Evolutionary conservation across 371 early-diverging fungal species (phyloP).

Genomic region (Actinomortierella ambigua): DNA sequence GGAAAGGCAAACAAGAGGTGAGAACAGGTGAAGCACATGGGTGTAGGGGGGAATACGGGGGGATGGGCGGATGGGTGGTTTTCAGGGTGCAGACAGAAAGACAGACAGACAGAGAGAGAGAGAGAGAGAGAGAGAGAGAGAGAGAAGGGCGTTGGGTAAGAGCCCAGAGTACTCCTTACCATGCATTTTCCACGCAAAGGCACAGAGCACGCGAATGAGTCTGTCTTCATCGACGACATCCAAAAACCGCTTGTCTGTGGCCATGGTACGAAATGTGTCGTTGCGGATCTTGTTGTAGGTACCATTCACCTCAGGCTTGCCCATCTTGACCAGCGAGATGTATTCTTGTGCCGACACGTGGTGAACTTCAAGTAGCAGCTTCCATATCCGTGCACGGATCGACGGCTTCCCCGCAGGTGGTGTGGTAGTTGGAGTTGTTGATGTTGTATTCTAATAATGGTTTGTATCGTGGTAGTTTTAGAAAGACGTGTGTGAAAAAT

Average conservation of each 20-base stretch:
- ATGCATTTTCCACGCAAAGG: conserved; percentile 78
- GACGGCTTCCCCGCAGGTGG: conserved; percentile 9
- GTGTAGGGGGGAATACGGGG: too few species aligned
- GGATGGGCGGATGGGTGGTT: too few species aligned
- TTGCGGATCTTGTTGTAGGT: conserved; percentile 86
- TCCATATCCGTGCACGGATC: conserved; percentile 69
- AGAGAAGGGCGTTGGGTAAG: too few species aligned
- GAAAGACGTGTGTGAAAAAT: too few species aligned
- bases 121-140: too few species aligned
- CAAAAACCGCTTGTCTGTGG: conserved; percentile 79
- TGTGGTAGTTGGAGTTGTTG: not conserved
- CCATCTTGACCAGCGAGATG: conserved; percentile 68
- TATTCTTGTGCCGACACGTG: conserved; percentile 80
- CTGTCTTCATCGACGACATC: conserved; percentile 77
- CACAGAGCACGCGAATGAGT: conserved; percentile 84
- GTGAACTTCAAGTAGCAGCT: conserved; percentile 79
- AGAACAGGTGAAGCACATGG: too few species aligned
- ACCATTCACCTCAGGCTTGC: conserved; percentile 56
- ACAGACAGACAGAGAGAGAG: conserved; percentile 3
- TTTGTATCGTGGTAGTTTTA: too few species aligned
- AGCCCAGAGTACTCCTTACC: conserved; percentile 35
- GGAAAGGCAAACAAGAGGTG: too few species aligned
- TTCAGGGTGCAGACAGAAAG: too few species aligned
- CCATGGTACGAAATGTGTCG: conserved; percentile 89
- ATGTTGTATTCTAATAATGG: conserved; percentile 3